Conservation (phyloP, 345 rosid species). For the Eucalyptus microcorys region DNA sequence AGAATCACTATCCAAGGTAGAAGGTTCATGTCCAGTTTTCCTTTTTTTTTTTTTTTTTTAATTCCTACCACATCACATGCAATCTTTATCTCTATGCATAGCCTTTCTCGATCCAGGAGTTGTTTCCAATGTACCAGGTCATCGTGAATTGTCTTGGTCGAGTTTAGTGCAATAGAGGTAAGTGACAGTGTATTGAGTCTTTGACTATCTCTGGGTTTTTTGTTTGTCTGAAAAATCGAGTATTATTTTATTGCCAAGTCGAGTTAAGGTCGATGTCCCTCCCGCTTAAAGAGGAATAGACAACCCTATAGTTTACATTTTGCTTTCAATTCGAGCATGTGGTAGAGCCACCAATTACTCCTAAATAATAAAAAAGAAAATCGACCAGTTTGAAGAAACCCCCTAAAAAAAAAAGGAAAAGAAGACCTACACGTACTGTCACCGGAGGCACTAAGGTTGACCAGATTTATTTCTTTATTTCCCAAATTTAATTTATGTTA, state of each 20-base stretch:
- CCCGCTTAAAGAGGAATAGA: background rate
- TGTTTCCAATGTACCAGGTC: background rate
- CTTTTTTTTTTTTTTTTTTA: background rate
- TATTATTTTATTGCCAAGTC: background rate
- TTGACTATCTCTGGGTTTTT: background rate
- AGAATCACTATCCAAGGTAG: background rate
- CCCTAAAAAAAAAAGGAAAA: background rate
- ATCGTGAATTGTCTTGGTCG: background rate
- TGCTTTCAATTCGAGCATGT: background rate
- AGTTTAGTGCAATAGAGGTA: background rate
- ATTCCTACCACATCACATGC: background rate
- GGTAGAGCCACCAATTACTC: background rate
- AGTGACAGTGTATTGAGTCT: background rate
- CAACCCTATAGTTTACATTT: background rate
- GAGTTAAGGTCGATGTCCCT: background rate
- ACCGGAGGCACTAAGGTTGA: background rate
- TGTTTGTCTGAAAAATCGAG: fast-evolving
- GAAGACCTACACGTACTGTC: background rate
- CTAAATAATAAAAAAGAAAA: background rate
- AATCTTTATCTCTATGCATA: background rate
- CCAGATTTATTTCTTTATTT: background rate
- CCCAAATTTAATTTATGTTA: background rate
- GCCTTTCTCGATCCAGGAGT: background rate
- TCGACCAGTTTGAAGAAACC: background rate
- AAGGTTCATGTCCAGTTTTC: background rate